A percentile compares a stretch with the other conserved stretches of the same genome.
These are phyloP conservation scores for Paracamarosporium sp. DNA, from an alignment of 2,329 filamentous ascomycete species.

Conservation along the genomic window DNA sequence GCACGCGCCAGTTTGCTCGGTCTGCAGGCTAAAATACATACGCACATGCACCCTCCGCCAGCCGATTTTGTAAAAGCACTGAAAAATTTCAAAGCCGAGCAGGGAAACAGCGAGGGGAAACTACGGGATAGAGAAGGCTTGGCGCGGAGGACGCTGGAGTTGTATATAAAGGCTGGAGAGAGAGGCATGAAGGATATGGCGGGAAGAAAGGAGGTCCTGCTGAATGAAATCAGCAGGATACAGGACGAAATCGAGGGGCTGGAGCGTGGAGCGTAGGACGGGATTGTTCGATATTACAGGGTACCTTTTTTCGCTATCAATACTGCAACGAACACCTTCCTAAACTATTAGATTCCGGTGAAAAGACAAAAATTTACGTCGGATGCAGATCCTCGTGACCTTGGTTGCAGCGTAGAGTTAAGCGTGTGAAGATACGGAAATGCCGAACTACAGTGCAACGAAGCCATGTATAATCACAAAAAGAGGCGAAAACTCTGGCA, in stretches of 20 bases:
- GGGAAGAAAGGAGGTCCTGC: conserved; percentile 45
- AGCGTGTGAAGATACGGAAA: too few relatives aligned
- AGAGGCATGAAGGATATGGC: conserved; percentile 49
- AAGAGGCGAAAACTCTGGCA: too few relatives aligned
- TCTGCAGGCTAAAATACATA: conserved; percentile 47
- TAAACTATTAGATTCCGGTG: too few relatives aligned
- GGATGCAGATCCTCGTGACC: too few relatives aligned
- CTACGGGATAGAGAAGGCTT: conserved; percentile 41
- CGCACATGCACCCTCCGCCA: conserved; percentile 32
- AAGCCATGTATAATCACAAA: too few relatives aligned
- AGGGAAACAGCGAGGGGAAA: conserved; percentile 35
- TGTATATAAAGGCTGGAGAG: conserved; percentile 44
- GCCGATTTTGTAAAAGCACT: conserved; percentile 37
- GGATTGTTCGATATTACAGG: too few relatives aligned
- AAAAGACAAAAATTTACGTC: too few relatives aligned
- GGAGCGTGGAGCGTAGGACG: conserved; percentile 23
- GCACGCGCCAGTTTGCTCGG: conserved; percentile 51
- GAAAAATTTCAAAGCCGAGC: conserved; percentile 35
- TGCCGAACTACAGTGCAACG: too few relatives aligned
- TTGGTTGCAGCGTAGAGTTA: too few relatives aligned
- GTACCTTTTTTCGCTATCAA: too few relatives aligned
- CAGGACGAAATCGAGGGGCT: conserved; percentile 37
- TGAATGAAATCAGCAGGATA: conserved; percentile 42
- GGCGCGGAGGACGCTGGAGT: conserved; percentile 40
- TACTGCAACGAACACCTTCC: too few relatives aligned